Evolutionary conservation across 1,284 basidiomycete genomes (phyloP).

Genomic region (Cerrena zonata): DNA sequence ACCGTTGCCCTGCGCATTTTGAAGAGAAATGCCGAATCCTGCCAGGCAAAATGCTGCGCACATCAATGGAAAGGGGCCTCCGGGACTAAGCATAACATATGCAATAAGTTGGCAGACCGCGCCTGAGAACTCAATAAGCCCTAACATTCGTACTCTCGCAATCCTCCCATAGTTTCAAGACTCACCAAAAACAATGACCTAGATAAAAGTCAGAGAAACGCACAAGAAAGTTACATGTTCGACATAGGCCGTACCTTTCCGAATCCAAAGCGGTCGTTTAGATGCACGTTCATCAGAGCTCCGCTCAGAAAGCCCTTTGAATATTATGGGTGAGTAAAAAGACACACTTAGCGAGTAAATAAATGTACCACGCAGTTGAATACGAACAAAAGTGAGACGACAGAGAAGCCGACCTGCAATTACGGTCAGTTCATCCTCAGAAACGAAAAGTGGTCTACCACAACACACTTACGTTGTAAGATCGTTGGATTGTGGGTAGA

Average conservation of each 20-base stretch:
- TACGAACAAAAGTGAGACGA: conserved; percentile 54
- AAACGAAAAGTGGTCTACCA: too few species aligned
- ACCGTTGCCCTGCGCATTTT: conserved; percentile 27
- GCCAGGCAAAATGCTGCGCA: conserved; percentile 12
- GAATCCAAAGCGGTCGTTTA: conserved; percentile 49
- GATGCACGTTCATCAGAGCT: conserved; percentile 42
- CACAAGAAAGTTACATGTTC: background rate
- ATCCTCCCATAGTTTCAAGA: background rate
- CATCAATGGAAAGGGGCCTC: conserved; percentile 35
- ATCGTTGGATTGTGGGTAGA: conserved; percentile 48
- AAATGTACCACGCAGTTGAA: conserved; percentile 43
- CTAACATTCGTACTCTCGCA: background rate
- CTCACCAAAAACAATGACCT: background rate
- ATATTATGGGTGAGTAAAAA: too few species aligned
- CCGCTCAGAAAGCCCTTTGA: conserved; percentile 46
- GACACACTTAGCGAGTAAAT: too few species aligned
- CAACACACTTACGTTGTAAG: conserved; percentile 39
- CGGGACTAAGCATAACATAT: background rate
- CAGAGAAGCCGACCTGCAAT: conserved; percentile 34
- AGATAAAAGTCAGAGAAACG: background rate
- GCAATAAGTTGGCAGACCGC: background rate
- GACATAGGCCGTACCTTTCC: conserved; percentile 38
- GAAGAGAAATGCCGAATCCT: conserved; percentile 17
- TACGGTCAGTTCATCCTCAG: too few species aligned
- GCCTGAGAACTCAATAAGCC: background rate